Evolutionary conservation across 345 rosid species (phyloP), one percentile per base, ranked within the genome.

Genomic region (Populus nigra): DNA sequence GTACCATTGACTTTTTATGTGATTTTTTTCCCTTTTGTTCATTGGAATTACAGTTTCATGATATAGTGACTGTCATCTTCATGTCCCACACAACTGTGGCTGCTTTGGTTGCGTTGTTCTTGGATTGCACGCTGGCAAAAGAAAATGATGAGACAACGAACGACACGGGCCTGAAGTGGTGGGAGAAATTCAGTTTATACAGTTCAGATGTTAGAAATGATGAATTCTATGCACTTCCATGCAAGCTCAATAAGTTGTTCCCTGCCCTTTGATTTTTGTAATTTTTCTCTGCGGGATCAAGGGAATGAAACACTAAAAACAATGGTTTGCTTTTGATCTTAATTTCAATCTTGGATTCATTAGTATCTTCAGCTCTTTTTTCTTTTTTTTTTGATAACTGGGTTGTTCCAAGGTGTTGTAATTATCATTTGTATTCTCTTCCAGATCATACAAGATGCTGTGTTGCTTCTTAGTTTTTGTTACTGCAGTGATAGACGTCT

Each of bases 201-300:
- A 85, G 82, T 65, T 86, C 87, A 0, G 94, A 92, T 65, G 85
- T 88, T 25, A 88, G 94, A 68, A 92, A 83, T 49, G 94, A 92
- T 73, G 97, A 92, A 75, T 90, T 92, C 86, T 89, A 92, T 72
- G 89, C 86, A 71, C 53, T 89, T 29, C 94, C 93, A 10, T 89
- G 83, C 81, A 66, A 79, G n/a, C 90, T 92, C 65, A 83, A 90
- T 73, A 85, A 86, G 66, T 83, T 88, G 65, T 92, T 90, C 87
- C 92, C 92, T 17, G 80, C 94, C 62, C 85, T 86, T 73, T 36
- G 57, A 15, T 3, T 50, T 50, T 27, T 63, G 15, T 63, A 8
- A 59, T n/a, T 1, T 20, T 59, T 59, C 50, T 47, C 18, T 47
- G 17, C 50, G 50, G 50, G 50, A 13, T 47, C 17, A 47, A 47